phyloP scores from a whole-genome alignment of 2,329 filamentous ascomycete genomes.

The Cladophialophora immunda region DNA sequence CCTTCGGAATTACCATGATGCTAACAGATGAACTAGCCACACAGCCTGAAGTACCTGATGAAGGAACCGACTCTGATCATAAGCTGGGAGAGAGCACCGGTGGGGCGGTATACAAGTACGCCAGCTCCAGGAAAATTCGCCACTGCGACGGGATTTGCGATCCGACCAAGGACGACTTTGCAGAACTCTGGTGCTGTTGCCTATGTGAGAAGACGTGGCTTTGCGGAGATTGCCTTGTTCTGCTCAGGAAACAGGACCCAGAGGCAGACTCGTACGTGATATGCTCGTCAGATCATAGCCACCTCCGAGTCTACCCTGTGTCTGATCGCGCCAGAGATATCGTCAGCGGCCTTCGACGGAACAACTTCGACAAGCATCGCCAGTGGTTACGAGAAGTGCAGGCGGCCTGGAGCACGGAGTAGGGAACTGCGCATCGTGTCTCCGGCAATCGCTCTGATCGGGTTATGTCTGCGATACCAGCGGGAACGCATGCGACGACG shows the following conservation, averaged over 20 bases:
- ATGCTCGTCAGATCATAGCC: slow-evolving; percentile 12
- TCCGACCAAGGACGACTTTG: slow-evolving; percentile 10
- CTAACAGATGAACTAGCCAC: background rate
- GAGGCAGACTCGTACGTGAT: slow-evolving; percentile 11
- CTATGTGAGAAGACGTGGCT: slow-evolving; percentile 16
- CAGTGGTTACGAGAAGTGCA: slow-evolving; percentile 15
- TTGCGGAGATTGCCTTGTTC: slow-evolving; percentile 9
- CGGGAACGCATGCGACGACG: too few relatives aligned
- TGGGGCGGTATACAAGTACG: slow-evolving; percentile 20
- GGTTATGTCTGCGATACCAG: too few relatives aligned
- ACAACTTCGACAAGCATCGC: background rate
- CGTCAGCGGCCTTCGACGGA: background rate
- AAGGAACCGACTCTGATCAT: background rate
- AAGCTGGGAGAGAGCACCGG: slow-evolving; percentile 3
- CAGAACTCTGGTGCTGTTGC: slow-evolving; percentile 15
- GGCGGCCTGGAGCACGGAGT: slow-evolving; percentile 4
- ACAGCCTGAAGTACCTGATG: slow-evolving; percentile 9
- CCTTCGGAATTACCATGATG: slow-evolving; percentile 23
- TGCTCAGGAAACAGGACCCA: slow-evolving; percentile 8
- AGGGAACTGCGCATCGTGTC: slow-evolving; percentile 4
- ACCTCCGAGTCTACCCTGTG: slow-evolving; percentile 7
- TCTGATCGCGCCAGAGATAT: slow-evolving; percentile 12
- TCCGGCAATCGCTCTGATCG: too few relatives aligned
- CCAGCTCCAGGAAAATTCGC: slow-evolving; percentile 14
- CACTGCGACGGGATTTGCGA: slow-evolving; percentile 13